phyloP scores from a whole-genome alignment of 257 asterid genomes.

The Nicotiana benthamiana region DNA sequence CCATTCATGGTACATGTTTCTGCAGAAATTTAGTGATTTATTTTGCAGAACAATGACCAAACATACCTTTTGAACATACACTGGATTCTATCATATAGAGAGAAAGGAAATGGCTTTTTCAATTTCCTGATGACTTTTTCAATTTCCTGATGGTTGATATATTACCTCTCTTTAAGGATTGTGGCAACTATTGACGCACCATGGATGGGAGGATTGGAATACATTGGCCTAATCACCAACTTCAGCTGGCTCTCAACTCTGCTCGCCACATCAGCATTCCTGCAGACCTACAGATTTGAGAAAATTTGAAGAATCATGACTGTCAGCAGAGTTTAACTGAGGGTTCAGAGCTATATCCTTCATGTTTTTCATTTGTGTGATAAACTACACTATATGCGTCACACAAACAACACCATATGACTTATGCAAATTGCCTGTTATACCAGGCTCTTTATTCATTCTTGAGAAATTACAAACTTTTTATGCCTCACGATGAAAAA shows the following conservation, averaged over 20 bases:
- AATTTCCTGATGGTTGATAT: neutral
- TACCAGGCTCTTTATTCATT: neutral
- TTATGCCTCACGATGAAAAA: no score
- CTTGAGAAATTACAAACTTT: neutral
- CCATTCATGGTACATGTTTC: slow-evolving; percentile 80
- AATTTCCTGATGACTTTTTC: no score
- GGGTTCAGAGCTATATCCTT: no score
- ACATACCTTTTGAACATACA: neutral
- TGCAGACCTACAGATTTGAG: slow-evolving; percentile 56
- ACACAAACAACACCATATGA: neutral
- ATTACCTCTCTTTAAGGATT: slow-evolving; percentile 86
- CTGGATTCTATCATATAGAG: neutral
- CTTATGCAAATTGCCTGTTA: neutral
- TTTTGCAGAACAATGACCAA: neutral
- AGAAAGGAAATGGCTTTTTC: neutral
- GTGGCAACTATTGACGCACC: slow-evolving; percentile 94
- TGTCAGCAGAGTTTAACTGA: neutral
- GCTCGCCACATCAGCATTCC: slow-evolving; percentile 72
- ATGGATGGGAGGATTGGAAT: slow-evolving; percentile 92
- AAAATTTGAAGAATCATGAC: neutral
- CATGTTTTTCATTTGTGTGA: neutral
- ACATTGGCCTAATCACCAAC: slow-evolving; percentile 95
- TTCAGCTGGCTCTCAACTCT: slow-evolving; percentile 98
- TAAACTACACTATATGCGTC: neutral
- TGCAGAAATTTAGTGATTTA: slow-evolving; percentile 21